Percentiles rank a stretch among this genome's conserved stretches.
Evolutionary conservation across 257 asterid species (phyloP).

Genomic region (Jasminum sambac): DNA sequence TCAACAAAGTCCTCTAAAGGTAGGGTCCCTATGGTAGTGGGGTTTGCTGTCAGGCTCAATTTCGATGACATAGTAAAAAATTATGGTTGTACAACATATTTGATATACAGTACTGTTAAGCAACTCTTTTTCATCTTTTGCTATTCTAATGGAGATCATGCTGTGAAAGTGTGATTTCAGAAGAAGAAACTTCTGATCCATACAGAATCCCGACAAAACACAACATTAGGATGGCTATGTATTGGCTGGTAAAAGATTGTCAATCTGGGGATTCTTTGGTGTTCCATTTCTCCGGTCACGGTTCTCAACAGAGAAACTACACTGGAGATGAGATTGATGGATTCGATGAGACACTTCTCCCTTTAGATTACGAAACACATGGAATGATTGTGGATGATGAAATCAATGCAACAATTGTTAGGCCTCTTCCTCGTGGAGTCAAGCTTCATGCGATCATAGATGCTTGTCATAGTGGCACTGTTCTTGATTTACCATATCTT

Average conservation of each 20-base stretch:
- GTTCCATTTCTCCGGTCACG: conserved; percentile 93
- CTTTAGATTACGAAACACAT: conserved; percentile 69
- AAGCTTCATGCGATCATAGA: conserved; percentile 94
- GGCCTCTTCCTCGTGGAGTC: conserved; percentile 81
- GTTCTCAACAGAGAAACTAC: conserved; percentile 79
- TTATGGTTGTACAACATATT: neutral
- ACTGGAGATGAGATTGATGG: conserved; percentile 94
- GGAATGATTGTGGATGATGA: conserved; percentile 90
- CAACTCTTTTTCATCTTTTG: neutral
- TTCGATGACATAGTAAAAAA: too few relatives aligned
- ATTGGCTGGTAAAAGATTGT: conserved; percentile 86
- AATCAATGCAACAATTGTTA: conserved; percentile 70
- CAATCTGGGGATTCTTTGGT: conserved; percentile 94
- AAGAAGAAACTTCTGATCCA: conserved; percentile 86
- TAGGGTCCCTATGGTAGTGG: conserved; percentile 1
- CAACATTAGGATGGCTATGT: conserved; percentile 91
- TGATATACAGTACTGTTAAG: neutral
- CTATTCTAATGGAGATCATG: neutral
- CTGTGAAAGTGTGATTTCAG: conserved; percentile 49
- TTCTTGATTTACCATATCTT: conserved; percentile 79
- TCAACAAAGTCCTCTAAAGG: conserved; percentile 21
- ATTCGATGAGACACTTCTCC: conserved; percentile 85
- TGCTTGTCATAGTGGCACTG: conserved; percentile 95
- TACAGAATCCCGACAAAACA: conserved; percentile 75
- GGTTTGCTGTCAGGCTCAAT: conserved; percentile 4